A percentile compares a stretch with the other conserved stretches of the same genome.
phyloP scores from a whole-genome alignment of 1,284 basidiomycete genomes.

The Meripilus lineatus region DNA sequence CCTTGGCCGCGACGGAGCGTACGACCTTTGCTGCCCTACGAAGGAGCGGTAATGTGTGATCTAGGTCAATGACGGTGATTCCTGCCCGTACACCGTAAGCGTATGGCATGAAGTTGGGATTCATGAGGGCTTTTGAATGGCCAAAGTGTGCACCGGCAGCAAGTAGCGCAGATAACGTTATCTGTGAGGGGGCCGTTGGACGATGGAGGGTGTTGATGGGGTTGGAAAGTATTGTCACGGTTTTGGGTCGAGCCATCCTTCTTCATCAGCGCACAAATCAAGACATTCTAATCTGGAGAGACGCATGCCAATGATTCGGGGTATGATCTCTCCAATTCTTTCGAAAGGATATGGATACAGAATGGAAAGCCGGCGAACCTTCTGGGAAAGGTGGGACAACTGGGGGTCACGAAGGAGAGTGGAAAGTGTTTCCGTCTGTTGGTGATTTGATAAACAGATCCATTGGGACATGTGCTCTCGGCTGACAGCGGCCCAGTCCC shows the following conservation, averaged over 20 bases:
- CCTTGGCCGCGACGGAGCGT: slow-evolving; percentile 75
- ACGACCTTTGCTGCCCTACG: slow-evolving; percentile 88
- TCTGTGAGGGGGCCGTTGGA: slow-evolving; percentile 55
- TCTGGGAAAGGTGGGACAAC: too few relatives aligned
- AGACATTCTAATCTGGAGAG: too few relatives aligned
- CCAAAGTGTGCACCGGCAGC: slow-evolving; percentile 95
- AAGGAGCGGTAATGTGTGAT: slow-evolving; percentile 89
- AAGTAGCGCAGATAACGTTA: slow-evolving; percentile 86
- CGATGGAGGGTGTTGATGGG: slow-evolving; percentile 69
- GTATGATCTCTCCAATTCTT: too few relatives aligned
- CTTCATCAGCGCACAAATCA: too few relatives aligned
- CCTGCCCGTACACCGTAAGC: slow-evolving; percentile 91
- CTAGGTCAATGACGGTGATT: slow-evolving; percentile 92
- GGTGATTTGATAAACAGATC: too few relatives aligned
- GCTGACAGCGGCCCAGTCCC: too few relatives aligned
- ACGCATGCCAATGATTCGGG: too few relatives aligned
- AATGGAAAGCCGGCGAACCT: too few relatives aligned
- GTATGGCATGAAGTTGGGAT: slow-evolving; percentile 88
- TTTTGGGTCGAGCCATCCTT: slow-evolving; percentile 79
- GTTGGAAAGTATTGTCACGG: slow-evolving; percentile 65
- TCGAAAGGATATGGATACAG: too few relatives aligned
- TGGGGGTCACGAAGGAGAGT: too few relatives aligned
- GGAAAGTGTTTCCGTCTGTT: too few relatives aligned
- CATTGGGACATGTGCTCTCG: too few relatives aligned
- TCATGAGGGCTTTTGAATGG: slow-evolving; percentile 78